phyloP scores from a whole-genome alignment of 2,329 filamentous ascomycete species.

The Neurospora sp. region DNA sequence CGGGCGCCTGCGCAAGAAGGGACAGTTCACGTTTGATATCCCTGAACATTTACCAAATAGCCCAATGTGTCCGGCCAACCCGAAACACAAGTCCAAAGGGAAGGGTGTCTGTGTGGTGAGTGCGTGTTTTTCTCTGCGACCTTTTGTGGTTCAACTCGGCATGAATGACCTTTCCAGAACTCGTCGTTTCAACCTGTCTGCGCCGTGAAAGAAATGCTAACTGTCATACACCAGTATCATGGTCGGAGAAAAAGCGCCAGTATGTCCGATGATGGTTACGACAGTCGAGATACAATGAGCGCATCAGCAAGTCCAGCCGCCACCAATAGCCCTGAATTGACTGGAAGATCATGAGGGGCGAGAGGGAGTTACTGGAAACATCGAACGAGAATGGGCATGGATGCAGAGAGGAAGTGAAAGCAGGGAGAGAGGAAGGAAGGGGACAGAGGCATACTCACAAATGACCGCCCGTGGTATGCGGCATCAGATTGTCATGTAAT shows the following conservation, averaged over 20 bases:
- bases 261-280: neutral
- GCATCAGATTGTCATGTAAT: neutral
- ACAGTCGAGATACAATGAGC: neutral
- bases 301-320: neutral
- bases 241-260: slow-evolving; percentile 5
- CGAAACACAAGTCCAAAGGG: slow-evolving; percentile 31
- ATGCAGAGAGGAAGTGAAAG: neutral
- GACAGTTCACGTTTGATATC: slow-evolving; percentile 36
- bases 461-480: neutral
- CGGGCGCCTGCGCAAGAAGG: slow-evolving; percentile 1
- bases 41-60: slow-evolving; percentile 42
- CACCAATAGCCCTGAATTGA: neutral
- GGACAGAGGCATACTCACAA: neutral
- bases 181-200: neutral
- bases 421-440: neutral
- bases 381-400: neutral
- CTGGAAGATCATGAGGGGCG: neutral
- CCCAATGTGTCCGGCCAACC: slow-evolving; percentile 42
- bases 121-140: neutral
- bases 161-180: neutral
- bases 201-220: neutral
- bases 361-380: neutral
- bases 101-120: slow-evolving; percentile 36
- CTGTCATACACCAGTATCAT: slow-evolving; percentile 5
- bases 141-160: neutral